phyloP scores from a whole-genome alignment of 805 yeast species.

The Ascoidea rubescens region DNA sequence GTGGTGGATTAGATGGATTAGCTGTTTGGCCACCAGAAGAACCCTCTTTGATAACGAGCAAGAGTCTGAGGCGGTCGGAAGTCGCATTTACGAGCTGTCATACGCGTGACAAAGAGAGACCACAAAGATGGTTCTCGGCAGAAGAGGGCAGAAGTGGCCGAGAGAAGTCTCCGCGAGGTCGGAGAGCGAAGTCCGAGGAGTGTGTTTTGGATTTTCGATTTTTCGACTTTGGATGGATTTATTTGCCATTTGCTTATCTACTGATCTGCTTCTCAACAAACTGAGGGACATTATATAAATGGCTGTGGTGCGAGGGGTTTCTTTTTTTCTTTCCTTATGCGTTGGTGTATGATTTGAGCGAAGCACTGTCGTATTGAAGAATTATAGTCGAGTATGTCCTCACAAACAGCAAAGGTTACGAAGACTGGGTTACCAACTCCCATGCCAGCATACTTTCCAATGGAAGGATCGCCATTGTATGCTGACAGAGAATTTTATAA shows the following conservation, averaged over 20 bases:
- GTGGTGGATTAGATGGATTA: not conserved
- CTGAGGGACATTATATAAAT: too few relatives aligned
- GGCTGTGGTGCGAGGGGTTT: too few relatives aligned
- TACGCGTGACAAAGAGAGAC: not conserved
- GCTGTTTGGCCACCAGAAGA: too few relatives aligned
- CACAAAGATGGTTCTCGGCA: not conserved
- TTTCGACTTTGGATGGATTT: too few relatives aligned
- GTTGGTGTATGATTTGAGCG: too few relatives aligned
- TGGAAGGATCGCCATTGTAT: conserved; percentile 35
- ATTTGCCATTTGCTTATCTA: too few relatives aligned
- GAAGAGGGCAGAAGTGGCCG: too few relatives aligned
- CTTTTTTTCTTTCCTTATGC: too few relatives aligned
- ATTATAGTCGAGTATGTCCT: not conserved
- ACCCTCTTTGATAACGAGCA: too few relatives aligned
- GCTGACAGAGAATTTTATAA: conserved; percentile 35
- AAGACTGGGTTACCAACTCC: conserved; percentile 17
- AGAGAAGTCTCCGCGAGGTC: not conserved
- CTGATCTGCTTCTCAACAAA: too few relatives aligned
- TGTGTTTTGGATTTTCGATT: not conserved
- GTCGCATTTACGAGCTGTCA: not conserved
- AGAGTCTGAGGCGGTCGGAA: not conserved
- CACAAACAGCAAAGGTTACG: not conserved
- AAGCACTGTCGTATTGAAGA: too few relatives aligned
- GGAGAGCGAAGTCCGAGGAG: not conserved
- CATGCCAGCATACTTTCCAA: conserved; percentile 42